Base-by-base conservation (phyloP, 805 yeast genomes). In the Candida michaelii region DNA sequence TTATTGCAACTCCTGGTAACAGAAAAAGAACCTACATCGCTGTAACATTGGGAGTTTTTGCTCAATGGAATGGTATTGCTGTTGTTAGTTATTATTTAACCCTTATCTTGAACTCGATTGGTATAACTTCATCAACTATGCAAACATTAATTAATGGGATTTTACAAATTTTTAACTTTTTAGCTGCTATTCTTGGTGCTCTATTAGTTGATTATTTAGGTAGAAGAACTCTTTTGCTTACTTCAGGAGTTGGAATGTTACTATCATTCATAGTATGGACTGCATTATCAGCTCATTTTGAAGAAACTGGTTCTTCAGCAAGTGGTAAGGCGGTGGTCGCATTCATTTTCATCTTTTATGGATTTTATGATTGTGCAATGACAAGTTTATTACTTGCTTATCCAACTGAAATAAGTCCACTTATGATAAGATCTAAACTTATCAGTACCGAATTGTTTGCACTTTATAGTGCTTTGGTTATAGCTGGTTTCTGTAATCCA, bases 1-100 rank as follows among this genome's bases (percentile, higher is more conserved):
- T 74, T 44, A 14, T 71, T 42, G 55, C 50, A 15, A 66, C 66
- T 4, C 59, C 61, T 27, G 63, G 66, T 25, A 71, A 68, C 53
- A 59, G 74, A 47, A 71, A 66, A 54, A 65, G 80, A 58, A 52
- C 69, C n/a, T 54, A 46, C 17, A 42, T 48, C 25, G 49, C 48
- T 21, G 39, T 47, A 8, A 32, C 46, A 4, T 51, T 71, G 19
- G 71, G 68, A 19, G 49, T 58, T 13, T 54, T 66, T 49, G 62
- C 62, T 65, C 78, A 75, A 50, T 56, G 70, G 45, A 67, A 73
- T 25, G 80, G 80, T 44, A 72, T 70, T 50, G 74, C 74, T 25
- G 58, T 74, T 43, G 71, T 73, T 12, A 69, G 77, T 5, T 53
- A 51, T 35, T 51, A 51, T 33, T 40, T 53, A 12, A 33, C 48